Evolutionary conservation across 331 rosid genomes (phyloP).

Genomic region (Acacia concinna): DNA sequence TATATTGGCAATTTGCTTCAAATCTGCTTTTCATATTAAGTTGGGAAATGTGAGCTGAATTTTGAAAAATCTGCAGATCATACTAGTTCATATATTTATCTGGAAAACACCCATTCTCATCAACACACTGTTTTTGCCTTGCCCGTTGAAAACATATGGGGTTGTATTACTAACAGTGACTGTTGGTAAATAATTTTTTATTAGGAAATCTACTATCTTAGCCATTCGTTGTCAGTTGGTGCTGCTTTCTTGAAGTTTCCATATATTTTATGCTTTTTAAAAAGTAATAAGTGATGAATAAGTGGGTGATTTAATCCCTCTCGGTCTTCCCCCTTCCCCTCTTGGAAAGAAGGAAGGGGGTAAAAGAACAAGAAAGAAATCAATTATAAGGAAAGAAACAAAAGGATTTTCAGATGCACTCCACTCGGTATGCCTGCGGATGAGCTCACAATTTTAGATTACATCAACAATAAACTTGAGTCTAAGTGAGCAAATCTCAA

Average conservation of each 20-base stretch:
- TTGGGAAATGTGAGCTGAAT: not conserved
- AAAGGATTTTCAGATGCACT: not conserved
- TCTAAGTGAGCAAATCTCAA: not conserved
- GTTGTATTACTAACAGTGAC: not conserved
- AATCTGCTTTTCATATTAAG: not conserved
- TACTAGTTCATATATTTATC: not conserved
- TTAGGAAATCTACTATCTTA: not conserved
- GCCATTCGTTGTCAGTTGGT: not conserved
- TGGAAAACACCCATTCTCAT: not conserved
- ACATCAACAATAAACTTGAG: not conserved
- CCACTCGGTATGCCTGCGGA: not conserved
- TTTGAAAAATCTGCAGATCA: not conserved
- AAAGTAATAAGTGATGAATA: not conserved
- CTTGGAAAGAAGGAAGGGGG: not conserved
- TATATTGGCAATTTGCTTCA: not conserved
- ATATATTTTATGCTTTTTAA: not conserved
- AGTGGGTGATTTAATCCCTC: not conserved
- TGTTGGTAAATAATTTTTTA: not conserved
- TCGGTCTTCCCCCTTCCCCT: not conserved
- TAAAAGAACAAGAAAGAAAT: not conserved
- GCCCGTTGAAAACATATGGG: not conserved
- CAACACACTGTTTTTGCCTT: not conserved
- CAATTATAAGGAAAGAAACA: not conserved
- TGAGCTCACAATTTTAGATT: not conserved
- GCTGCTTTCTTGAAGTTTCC: not conserved